phyloP scores from a whole-genome alignment of 768 basidiomycete species.

The Mycena vulgaris region DNA sequence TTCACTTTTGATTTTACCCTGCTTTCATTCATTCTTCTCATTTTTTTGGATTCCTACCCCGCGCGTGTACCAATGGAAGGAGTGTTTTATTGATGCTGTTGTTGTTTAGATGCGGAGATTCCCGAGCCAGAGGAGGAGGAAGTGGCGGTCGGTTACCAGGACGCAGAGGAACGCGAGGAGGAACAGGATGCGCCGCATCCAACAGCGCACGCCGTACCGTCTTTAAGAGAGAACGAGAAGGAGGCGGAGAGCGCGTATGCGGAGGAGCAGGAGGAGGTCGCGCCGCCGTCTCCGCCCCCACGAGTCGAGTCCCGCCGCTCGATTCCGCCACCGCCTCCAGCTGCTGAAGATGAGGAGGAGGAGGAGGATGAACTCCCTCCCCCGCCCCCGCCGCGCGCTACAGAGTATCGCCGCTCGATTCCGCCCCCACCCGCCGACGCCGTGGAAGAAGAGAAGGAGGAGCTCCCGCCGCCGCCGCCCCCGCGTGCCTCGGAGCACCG shows the following conservation, averaged over 20 bases:
- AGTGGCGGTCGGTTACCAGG: slow-evolving; percentile 14
- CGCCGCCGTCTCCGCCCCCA: too few species aligned
- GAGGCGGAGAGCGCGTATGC: slow-evolving; percentile 36
- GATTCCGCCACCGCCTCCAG: neutral
- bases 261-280: neutral
- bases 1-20: neutral
- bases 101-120: slow-evolving; percentile 26
- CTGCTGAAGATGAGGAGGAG: neutral
- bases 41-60: neutral
- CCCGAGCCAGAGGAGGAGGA: neutral
- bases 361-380: slow-evolving; percentile 36
- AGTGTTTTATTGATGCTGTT: slow-evolving; percentile 28
- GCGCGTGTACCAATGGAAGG: slow-evolving; percentile 28
- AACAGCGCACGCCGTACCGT: slow-evolving; percentile 12
- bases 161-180: slow-evolving; percentile 8
- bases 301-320: neutral
- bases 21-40: neutral
- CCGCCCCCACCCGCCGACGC: slow-evolving; percentile 29
- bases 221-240: slow-evolving; percentile 25
- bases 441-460: slow-evolving; percentile 21
- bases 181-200: slow-evolving; percentile 7
- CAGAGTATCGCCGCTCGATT: slow-evolving; percentile 20
- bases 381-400: slow-evolving; percentile 33
- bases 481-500: slow-evolving; percentile 17
- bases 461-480: neutral